Base-by-base conservation (phyloP, 768 basidiomycete genomes). In the Lactarius sanguifluus region DNA sequence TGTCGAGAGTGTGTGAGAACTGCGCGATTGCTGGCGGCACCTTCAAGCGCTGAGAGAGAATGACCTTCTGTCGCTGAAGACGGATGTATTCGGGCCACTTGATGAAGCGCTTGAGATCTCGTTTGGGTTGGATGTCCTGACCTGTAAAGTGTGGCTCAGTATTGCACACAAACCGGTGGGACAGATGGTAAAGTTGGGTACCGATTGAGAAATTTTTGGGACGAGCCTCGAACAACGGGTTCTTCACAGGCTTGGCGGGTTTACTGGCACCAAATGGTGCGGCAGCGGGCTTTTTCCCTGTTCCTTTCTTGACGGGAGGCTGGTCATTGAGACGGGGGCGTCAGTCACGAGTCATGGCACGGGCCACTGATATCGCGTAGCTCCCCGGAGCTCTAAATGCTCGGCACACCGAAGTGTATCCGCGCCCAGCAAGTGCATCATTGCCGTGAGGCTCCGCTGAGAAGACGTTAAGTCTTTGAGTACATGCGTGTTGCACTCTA, bases 51-150 rank as follows among this genome's bases (percentile, higher is more conserved):
- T 98, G 94, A 85, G 92, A 82, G 67, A 98, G 89, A 80, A 98
- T 96, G 75, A 98, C 94, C 83, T 98, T 98, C 81, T 98, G 95
- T 76, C 96, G 89, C 76, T 98, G 96, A 56, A 98, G 90, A 75
- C 95, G 93, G 72, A 98, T 87, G 76, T 98, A 98, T 82, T 96
- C 94, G 72, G 96, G 96, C 96, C 96, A 99, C 79, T 97, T 98
- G 81, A 98, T 92, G 82, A 98, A 98, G 77, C 96, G 92, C 65
- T 93, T 96, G 71, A 98, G 80, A 80, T 98, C 96, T 63, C 86
- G 86, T 77, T 84, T 85, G 74, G 90, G 96, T 73, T 90, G 92
- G 73, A 98, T 85, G 79, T 96, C 93, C 81, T 96, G 94, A 75
- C 96, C 96, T 96, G 71, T 0, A 65, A 23, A n/a, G 8, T 28